phyloP scores from a whole-genome alignment of 495 filamentous ascomycete species.

The Penicillium desertorum region DNA sequence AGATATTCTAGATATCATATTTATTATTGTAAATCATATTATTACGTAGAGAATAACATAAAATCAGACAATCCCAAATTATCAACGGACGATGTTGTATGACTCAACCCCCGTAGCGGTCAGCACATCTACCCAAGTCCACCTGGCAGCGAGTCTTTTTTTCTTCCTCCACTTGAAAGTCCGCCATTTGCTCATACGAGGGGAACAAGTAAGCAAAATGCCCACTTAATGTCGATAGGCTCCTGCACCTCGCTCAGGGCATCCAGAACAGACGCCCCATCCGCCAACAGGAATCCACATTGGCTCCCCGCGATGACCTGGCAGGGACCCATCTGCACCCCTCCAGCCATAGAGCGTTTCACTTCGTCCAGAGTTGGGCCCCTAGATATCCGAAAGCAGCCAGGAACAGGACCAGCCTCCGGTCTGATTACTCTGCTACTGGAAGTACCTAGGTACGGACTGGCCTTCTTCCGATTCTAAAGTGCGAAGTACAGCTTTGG shows the following conservation, averaged over 20 bases:
- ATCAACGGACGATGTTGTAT: neutral
- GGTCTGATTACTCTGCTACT: neutral
- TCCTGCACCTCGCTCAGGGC: constrained; percentile 2
- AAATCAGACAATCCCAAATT: neutral
- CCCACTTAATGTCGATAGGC: constrained; percentile 11
- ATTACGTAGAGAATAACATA: neutral
- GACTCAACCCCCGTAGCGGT: constrained; percentile 15
- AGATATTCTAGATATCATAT: neutral
- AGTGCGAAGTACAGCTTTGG: neutral
- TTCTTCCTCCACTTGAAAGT: neutral
- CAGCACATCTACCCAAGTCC: constrained; percentile 16
- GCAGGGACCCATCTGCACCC: constrained; percentile 20
- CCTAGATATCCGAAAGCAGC: constrained; percentile 20
- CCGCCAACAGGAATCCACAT: constrained; percentile 9
- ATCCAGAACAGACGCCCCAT: constrained; percentile 10
- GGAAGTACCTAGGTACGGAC: neutral
- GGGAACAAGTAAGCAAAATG: constrained; percentile 4
- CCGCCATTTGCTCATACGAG: constrained; percentile 3
- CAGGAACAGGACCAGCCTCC: constrained; percentile 8
- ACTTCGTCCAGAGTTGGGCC: constrained; percentile 9
- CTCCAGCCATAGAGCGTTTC: constrained; percentile 12
- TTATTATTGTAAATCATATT: neutral
- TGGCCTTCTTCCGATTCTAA: neutral
- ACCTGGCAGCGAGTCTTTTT: neutral
- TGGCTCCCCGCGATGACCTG: constrained; percentile 44